Evolutionary conservation across 805 yeast genomes (phyloP), one percentile per base, ranked within the genome.

Genomic region (Pichia thaimueangensis): DNA sequence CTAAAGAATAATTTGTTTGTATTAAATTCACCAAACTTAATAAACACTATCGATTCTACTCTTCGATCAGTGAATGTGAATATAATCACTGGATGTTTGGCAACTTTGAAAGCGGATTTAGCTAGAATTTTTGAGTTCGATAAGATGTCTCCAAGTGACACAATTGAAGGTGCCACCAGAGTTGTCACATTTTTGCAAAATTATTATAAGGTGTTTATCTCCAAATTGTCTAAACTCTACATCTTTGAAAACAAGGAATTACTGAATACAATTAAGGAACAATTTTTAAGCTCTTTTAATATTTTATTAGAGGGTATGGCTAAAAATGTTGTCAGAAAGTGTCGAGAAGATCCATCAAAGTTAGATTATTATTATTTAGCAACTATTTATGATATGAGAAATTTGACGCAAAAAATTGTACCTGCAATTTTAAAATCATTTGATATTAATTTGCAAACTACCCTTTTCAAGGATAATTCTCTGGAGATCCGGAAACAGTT

Each of bases 331-430:
- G 13, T 30, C 10, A 39, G 38, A 23, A 23, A 32, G 22, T 37
- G 42, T 22, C 37, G 30, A 28, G 9, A 35, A 5, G 51, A 45
- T 33, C 33, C 41, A 7, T 57, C 68, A 30, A 37, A 23, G 13
- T 43, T 51, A 5, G 62, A 57, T 21, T 54, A 57, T 22, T 53
- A 54, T 37, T 55, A 50, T 25, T 37, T 57, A n/a, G 47, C 54
- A 11, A 71, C 82, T 0, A 56, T 80, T 33, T 70, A 79, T 33
- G 81, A 80, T 51, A 57, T 82, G 36, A 71, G 69, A 35, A 68
- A 67, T 36, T 59, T 82, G 24, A 63, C 71, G 25, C 62, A 61
- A 19, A 57, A 52, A 3, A 65, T 74, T 3, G 63, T 82, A 21
- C 80, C 84, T 1, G 56, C 60, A 19, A 58, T 78, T 16, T 54